Percentiles rank a stretch among this genome's conserved stretches.
phyloP scores from a whole-genome alignment of 495 filamentous ascomycete genomes.

The Podospora fimiseda region DNA sequence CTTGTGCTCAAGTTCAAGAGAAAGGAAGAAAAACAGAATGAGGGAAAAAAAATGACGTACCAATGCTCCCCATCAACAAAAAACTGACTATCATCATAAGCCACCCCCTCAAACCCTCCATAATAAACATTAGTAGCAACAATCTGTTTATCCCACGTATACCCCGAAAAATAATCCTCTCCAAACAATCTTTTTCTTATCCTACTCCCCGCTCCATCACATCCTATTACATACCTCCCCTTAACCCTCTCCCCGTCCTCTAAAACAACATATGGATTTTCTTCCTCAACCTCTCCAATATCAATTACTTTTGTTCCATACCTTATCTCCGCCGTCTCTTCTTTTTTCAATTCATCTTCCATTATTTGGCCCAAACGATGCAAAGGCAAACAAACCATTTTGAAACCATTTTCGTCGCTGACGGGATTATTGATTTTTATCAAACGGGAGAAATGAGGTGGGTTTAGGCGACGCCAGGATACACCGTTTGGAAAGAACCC shows the following conservation, averaged over 20 bases:
- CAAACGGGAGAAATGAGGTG: constrained; percentile 1
- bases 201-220: constrained; percentile 53
- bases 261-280: background rate
- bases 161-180: constrained; percentile 46
- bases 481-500: constrained; percentile 46
- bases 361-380: background rate
- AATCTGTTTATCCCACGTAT: constrained; percentile 54
- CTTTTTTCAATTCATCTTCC: background rate
- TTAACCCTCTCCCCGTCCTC: constrained; percentile 36
- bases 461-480: constrained; percentile 38
- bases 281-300: constrained; percentile 32
- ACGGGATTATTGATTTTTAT: constrained; percentile 5
- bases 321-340: constrained; percentile 30
- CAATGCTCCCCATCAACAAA: constrained; percentile 41
- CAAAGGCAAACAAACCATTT: constrained; percentile 17
- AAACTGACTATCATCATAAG: constrained; percentile 46
- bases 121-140: constrained; percentile 51
- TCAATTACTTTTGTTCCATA: constrained; percentile 36
- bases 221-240: constrained; percentile 46
- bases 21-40: background rate
- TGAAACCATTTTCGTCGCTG: constrained; percentile 31
- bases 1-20: too few species aligned
- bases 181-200: constrained; percentile 52
- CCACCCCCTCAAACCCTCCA: constrained; percentile 31
- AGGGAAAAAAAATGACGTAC: constrained; percentile 4